These are phyloP conservation scores for Stereum hirsutum DNA, from an alignment of 1,284 basidiomycete genomes.

Conservation along the genomic window DNA sequence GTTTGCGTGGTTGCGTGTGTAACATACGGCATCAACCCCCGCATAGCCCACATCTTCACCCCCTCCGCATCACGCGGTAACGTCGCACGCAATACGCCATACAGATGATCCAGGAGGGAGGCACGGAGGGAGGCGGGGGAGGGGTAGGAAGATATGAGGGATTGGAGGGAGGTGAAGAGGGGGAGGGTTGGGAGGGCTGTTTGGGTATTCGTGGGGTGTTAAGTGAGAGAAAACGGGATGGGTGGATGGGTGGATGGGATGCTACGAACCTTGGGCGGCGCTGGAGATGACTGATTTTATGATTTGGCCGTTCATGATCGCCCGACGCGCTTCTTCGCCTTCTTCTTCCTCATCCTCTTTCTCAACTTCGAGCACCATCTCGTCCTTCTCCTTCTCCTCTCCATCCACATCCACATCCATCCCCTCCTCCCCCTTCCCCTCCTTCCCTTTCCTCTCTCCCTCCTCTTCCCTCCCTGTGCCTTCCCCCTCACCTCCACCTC, in stretches of 20 bases:
- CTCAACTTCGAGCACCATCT: conserved; percentile 37
- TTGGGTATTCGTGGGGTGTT: too few relatives aligned
- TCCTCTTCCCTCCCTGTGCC: conserved; percentile 7
- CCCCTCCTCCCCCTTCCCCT: conserved; percentile 14
- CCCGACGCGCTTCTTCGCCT: conserved; percentile 40
- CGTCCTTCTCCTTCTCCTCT: conserved; percentile 36
- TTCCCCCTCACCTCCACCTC: conserved; percentile 18
- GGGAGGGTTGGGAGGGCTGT: conserved; percentile 50
- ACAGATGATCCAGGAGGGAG: conserved; percentile 45
- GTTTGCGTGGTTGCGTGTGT: neutral
- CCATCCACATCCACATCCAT: conserved; percentile 5
- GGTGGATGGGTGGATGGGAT: neutral
- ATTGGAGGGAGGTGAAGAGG: conserved; percentile 48
- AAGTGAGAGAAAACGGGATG: too few relatives aligned
- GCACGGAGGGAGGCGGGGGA: conserved; percentile 36
- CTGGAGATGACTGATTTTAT: conserved; percentile 58
- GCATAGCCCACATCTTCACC: conserved; percentile 42
- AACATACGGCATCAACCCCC: conserved; percentile 21
- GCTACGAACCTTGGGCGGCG: conserved; percentile 54
- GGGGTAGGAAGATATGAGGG: conserved; percentile 45
- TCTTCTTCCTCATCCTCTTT: conserved; percentile 38
- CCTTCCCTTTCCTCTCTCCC: conserved; percentile 18
- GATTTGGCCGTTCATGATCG: conserved; percentile 64
- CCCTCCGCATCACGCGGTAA: conserved; percentile 41
- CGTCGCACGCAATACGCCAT: conserved; percentile 33